These are phyloP conservation scores for Aspergillus indologenus DNA, from an alignment of 495 filamentous ascomycete genomes.

Conservation along the genomic window DNA sequence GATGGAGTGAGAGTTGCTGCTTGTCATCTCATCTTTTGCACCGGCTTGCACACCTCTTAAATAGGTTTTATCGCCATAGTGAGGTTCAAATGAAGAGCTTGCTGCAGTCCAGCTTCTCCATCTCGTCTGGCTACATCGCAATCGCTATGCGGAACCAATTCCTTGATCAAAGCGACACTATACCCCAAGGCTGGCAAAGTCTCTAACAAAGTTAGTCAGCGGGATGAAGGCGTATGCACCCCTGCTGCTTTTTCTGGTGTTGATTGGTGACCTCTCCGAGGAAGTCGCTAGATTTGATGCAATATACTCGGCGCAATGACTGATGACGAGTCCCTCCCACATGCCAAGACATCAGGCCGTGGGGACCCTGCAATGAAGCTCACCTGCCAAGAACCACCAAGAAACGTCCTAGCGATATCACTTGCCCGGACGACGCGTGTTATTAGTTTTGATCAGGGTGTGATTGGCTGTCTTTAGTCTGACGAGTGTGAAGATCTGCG, in stretches of 20 bases:
- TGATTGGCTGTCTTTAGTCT: neutral
- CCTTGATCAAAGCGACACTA: neutral
- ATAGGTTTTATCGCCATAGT: neutral
- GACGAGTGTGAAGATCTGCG: neutral
- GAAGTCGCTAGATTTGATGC: neutral
- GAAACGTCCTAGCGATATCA: neutral
- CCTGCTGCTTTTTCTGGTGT: neutral
- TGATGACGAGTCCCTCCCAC: constrained; percentile 2
- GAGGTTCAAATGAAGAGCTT: neutral
- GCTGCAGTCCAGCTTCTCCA: neutral
- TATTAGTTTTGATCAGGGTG: neutral
- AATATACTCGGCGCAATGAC: neutral
- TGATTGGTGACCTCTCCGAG: neutral
- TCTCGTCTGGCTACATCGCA: neutral
- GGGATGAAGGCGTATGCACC: neutral
- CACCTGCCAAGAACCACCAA: neutral
- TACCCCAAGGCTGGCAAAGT: neutral
- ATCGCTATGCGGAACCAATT: neutral
- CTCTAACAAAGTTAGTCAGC: neutral
- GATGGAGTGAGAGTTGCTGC: neutral
- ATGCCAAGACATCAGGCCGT: neutral
- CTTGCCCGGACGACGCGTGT: neutral
- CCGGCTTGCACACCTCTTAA: neutral
- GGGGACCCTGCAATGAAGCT: constrained; percentile 2
- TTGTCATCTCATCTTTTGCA: neutral